Conservation (phyloP, 257 asterid genomes). For the Misopates orontium region DNA sequence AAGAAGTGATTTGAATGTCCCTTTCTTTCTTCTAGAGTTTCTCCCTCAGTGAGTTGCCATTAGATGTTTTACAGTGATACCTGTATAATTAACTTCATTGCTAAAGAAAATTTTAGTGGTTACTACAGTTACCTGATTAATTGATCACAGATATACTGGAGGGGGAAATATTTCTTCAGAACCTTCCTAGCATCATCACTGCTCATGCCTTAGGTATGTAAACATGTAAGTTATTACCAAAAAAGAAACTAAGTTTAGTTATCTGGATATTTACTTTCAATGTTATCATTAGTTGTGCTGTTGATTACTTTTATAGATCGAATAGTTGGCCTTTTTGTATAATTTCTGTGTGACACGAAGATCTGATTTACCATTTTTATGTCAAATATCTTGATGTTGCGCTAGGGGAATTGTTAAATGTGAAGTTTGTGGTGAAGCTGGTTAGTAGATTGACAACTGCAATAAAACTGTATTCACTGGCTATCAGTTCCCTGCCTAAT, state of each 20-base stretch:
- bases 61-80: constrained; percentile 6
- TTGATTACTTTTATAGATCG: not conserved
- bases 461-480: constrained; percentile 12
- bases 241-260: not conserved
- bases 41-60: not conserved
- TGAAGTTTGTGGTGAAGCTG: constrained; percentile 12
- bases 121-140: constrained; percentile 20
- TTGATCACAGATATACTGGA: constrained; percentile 74
- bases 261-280: not conserved
- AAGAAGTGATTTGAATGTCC: not conserved
- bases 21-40: not conserved
- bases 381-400: constrained; percentile 15
- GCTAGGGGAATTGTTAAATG: not conserved
- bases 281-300: not conserved
- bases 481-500: constrained; percentile 1
- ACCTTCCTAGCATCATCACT: constrained; percentile 91
- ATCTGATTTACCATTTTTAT: not conserved
- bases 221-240: not conserved
- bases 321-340: not conserved
- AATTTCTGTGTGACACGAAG: not conserved
- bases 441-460: constrained; percentile 19
- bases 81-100: constrained; percentile 5
- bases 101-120: constrained; percentile 7
- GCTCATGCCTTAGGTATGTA: constrained; percentile 87
- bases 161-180: constrained; percentile 97